Percentiles rank a stretch among this genome's conserved stretches.
Conservation (phyloP, 768 basidiomycete species). For the Leccinum fibrillosum region DNA sequence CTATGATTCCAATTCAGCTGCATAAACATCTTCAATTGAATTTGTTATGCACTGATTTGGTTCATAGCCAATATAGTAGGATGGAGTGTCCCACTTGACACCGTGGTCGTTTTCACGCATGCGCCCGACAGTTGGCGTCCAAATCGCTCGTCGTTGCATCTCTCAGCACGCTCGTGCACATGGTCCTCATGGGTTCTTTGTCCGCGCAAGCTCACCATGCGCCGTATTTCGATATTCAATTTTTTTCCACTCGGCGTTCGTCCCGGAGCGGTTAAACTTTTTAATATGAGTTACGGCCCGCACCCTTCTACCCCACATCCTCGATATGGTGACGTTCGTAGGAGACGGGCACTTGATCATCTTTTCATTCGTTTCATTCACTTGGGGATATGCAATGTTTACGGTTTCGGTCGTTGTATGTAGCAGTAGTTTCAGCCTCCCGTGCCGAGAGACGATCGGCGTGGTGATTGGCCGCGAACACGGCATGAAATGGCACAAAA, state of each 20-base stretch:
- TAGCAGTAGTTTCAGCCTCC: neutral
- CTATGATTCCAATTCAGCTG: conserved; percentile 39
- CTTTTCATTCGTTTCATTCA: neutral
- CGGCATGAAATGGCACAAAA: neutral
- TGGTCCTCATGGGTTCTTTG: too few species aligned
- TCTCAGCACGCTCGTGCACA: neutral
- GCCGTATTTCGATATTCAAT: neutral
- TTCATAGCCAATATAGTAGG: conserved; percentile 61
- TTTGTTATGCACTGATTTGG: conserved; percentile 37
- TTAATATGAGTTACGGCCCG: conserved; percentile 21
- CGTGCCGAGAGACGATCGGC: neutral
- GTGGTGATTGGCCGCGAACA: neutral
- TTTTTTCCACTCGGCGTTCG: neutral
- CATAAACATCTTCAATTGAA: conserved; percentile 33
- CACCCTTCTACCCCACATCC: conserved; percentile 18
- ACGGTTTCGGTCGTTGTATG: neutral
- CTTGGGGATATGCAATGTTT: neutral
- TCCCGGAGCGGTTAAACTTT: conserved; percentile 21
- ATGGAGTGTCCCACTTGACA: conserved; percentile 36
- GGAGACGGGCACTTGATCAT: neutral
- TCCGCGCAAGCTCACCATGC: neutral
- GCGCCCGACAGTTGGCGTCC: neutral
- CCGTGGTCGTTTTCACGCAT: conserved; percentile 9
- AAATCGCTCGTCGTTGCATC: neutral
- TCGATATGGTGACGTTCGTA: conserved; percentile 2